Conservation (phyloP, 2,329 filamentous ascomycete genomes). For the Fusarium brevicatenulatum region DNA sequence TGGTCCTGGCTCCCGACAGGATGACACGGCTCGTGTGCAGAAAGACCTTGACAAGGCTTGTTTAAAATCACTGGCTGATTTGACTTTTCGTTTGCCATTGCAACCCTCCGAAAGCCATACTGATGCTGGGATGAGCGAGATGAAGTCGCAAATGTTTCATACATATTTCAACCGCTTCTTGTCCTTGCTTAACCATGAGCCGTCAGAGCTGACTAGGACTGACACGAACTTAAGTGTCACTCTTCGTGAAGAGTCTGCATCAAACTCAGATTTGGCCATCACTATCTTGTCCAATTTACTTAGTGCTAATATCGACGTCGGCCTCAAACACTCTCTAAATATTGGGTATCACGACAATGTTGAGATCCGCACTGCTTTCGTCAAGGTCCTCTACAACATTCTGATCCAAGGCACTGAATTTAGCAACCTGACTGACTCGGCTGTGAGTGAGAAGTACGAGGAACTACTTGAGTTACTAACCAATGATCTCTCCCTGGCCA, state of each 20-base stretch:
- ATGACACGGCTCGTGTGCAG: constrained; percentile 68
- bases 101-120: constrained; percentile 73
- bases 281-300: constrained; percentile 74
- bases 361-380: constrained; percentile 75
- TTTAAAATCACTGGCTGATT: constrained; percentile 70
- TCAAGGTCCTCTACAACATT: constrained; percentile 76
- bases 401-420: constrained; percentile 78
- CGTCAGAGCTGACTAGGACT: constrained; percentile 51
- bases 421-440: constrained; percentile 73
- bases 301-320: constrained; percentile 77
- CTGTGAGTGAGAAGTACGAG: constrained; percentile 75
- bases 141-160: constrained; percentile 77
- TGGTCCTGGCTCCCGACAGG: constrained; percentile 58
- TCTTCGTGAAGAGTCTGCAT: constrained; percentile 63
- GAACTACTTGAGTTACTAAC: constrained; percentile 72
- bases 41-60: constrained; percentile 74
- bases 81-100: constrained; percentile 73
- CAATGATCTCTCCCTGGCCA: constrained; percentile 69
- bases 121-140: constrained; percentile 73
- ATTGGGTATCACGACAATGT: constrained; percentile 78
- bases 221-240: constrained; percentile 48
- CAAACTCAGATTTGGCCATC: constrained; percentile 71
- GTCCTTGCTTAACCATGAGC: constrained; percentile 70
- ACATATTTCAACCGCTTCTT: constrained; percentile 77
- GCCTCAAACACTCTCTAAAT: constrained; percentile 74